Evolutionary conservation across 2,329 filamentous ascomycete species (phyloP).

Genomic region (Colletotrichum sublineola): DNA sequence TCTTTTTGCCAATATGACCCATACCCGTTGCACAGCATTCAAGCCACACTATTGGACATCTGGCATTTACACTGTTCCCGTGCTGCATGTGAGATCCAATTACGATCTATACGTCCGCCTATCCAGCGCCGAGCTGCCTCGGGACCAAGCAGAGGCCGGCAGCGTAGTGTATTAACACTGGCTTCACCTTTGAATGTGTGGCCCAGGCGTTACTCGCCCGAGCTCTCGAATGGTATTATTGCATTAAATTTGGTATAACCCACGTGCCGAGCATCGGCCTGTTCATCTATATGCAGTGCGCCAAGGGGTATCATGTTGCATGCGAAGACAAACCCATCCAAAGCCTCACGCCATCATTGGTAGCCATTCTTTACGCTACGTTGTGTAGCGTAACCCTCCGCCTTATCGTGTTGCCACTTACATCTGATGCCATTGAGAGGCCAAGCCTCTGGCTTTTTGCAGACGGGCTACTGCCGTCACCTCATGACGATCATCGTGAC

Average conservation of each 20-base stretch:
- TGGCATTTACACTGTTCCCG: constrained; percentile 7
- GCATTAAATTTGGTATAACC: constrained; percentile 37
- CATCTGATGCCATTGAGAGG: constrained; percentile 17
- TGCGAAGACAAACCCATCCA: constrained; percentile 34
- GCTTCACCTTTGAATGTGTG: constrained; percentile 7
- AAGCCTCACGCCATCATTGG: constrained; percentile 26
- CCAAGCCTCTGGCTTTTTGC: constrained; percentile 11
- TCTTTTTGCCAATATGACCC: constrained; percentile 20
- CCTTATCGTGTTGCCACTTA: background rate
- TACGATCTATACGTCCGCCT: constrained; percentile 27
- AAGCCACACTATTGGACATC: constrained; percentile 36
- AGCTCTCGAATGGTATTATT: constrained; percentile 6
- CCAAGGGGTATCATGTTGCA: constrained; percentile 39
- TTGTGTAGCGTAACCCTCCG: constrained; percentile 20
- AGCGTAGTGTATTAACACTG: background rate
- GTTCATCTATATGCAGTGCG: constrained; percentile 21
- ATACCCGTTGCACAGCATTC: constrained; percentile 30
- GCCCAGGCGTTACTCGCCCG: constrained; percentile 3
- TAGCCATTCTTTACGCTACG: constrained; percentile 13
- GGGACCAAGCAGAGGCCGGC: constrained; percentile 21
- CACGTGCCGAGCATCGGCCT: constrained; percentile 29
- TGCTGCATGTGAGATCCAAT: constrained; percentile 41
- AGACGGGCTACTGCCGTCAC: constrained; percentile 34
- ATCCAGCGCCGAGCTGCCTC: background rate
- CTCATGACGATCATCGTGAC: constrained; percentile 35